Base-by-base conservation (phyloP, 2,329 filamentous ascomycete genomes). In the Arachnopeziza araneosa region DNA sequence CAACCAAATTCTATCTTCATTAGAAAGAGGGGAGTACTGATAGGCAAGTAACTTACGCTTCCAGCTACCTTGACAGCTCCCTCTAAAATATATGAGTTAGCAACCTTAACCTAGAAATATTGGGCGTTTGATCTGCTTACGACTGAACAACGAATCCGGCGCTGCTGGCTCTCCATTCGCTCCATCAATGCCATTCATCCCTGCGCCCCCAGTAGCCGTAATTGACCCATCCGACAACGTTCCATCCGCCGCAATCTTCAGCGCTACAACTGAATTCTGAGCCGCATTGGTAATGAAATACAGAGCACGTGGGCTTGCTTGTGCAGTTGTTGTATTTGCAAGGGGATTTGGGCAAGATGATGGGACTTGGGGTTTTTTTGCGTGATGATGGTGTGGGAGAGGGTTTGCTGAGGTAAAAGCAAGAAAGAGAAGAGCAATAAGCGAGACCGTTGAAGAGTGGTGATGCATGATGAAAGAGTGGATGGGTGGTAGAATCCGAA, bases 221-320 rank as follows among this genome's bases (percentile, higher is more conserved):
- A 75, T 67, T 1, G 71, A 72, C 0, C 77, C 79, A 2, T 70
- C 69, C 0, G 73, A 75, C 0, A 86, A 72, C 19, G 72, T 76
- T 0, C 83, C 83, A 58, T 83, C 73, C 0, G 63, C 52, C 0
- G 69, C 72, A 36, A 85, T 76, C 0, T 78, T 76, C 1, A 86
- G 57, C 0, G 82, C 78, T 1, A 83, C 74, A 1, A 86, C 75
- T 57, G 85, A 83, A 10, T 66, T 62, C 0, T 76, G 64, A 10
- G 68, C 70, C 1, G 80, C 75, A 64, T 87, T 87, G 44, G 79
- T 83, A 49, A 84, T 71, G 57, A 85, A 71, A 69, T 86, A 86
- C 17, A 44, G 12, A 14, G 36, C 36, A 19, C 36, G 36, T 44
- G 36, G 36, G 10, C 12, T 44, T 44, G 10, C 6, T 14, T 44